phyloP scores from a whole-genome alignment of 257 asterid species.

The Rehmannia glutinosa region DNA sequence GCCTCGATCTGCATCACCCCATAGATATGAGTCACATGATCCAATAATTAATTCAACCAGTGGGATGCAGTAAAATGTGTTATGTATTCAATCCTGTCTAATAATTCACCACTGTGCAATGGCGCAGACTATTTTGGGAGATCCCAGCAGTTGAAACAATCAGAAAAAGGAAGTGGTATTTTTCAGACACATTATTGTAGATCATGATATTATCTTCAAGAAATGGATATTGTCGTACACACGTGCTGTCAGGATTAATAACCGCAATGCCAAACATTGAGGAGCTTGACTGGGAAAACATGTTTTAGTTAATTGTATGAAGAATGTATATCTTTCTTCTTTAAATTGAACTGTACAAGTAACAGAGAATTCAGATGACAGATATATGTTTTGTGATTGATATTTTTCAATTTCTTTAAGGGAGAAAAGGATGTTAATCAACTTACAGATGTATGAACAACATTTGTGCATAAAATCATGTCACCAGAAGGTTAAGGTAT shows the following conservation, averaged over 20 bases:
- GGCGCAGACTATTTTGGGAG: not conserved
- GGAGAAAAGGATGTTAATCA: too few relatives aligned
- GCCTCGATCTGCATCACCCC: slow-evolving; percentile 33
- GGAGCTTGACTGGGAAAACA: not conserved
- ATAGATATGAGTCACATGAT: not conserved
- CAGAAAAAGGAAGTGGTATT: not conserved
- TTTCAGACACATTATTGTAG: not conserved
- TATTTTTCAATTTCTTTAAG: too few relatives aligned
- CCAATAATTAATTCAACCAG: not conserved
- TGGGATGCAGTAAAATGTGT: not conserved
- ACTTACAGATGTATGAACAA: not conserved
- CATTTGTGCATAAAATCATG: not conserved
- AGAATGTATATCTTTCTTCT: too few relatives aligned
- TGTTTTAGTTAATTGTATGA: too few relatives aligned
- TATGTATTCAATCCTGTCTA: not conserved
- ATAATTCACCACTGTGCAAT: too few relatives aligned
- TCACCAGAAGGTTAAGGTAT: not conserved
- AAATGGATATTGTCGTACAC: not conserved
- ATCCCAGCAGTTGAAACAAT: not conserved
- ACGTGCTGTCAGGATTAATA: not conserved
- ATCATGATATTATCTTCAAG: not conserved
- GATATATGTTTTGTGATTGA: not conserved
- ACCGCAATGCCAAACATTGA: not conserved
- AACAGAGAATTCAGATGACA: not conserved
- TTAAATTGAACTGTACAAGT: too few relatives aligned